Evolutionary conservation across 2,329 filamentous ascomycete species (phyloP).

Genomic region (Aspergillus aculeatus): DNA sequence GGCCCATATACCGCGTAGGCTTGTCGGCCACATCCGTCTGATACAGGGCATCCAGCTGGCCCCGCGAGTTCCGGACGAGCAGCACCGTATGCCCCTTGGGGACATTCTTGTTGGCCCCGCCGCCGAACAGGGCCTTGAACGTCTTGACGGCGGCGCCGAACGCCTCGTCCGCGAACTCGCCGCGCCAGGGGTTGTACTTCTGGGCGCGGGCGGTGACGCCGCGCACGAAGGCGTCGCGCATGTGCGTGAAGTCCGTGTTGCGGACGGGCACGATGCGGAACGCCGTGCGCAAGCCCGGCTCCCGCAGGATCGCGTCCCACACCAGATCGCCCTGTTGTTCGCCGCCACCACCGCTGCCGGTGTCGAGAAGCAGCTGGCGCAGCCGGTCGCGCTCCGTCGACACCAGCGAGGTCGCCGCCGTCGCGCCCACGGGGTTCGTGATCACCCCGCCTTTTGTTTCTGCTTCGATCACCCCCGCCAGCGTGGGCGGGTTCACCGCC

Average conservation of each 20-base stretch:
- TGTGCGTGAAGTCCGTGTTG: conserved; percentile 89
- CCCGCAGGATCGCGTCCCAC: conserved; percentile 70
- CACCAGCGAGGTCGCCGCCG: conserved; percentile 75
- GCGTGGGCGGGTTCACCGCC: conserved; percentile 48
- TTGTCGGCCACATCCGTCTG: conserved; percentile 49
- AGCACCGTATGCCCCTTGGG: conserved; percentile 78
- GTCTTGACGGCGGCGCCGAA: conserved; percentile 74
- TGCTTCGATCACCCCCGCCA: conserved; percentile 6
- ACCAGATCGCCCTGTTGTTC: conserved; percentile 65
- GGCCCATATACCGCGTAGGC: conserved; percentile 62
- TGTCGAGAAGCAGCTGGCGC: conserved; percentile 67
- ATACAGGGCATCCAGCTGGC: conserved; percentile 67
- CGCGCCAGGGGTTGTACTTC: conserved; percentile 41
- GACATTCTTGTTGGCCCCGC: conserved; percentile 64
- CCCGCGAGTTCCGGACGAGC: conserved; percentile 64
- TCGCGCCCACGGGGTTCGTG: conserved; percentile 53
- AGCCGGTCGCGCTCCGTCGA: conserved; percentile 76
- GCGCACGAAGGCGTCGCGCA: conserved; percentile 87
- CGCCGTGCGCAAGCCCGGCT: conserved; percentile 68
- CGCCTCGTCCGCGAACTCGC: conserved; percentile 65
- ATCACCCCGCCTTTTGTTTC: conserved; percentile 7
- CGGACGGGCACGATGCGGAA: conserved; percentile 86
- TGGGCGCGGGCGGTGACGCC: conserved; percentile 74
- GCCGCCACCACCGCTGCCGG: conserved; percentile 54
- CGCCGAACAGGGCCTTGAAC: conserved; percentile 80